phyloP scores from a whole-genome alignment of 2,329 filamentous ascomycete species.

The Calonectria ilicicola region DNA sequence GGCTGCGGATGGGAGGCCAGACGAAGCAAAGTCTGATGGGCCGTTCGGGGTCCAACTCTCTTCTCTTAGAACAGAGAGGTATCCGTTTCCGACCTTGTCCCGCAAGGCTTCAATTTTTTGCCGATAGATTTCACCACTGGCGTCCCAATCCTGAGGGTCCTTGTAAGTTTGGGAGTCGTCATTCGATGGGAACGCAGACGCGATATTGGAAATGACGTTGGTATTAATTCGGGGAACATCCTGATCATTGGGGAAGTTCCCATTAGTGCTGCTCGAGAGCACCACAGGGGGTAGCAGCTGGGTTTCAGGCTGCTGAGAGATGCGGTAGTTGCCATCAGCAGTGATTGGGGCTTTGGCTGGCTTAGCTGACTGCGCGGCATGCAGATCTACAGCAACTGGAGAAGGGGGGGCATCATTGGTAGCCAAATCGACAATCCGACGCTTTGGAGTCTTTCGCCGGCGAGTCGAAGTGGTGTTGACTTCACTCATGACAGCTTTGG shows the following conservation, averaged over 20 bases:
- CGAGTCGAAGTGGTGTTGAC: conserved; percentile 69
- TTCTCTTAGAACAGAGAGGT: conserved; percentile 87
- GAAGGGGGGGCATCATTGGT: conserved; percentile 58
- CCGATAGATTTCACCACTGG: conserved; percentile 82
- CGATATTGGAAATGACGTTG: conserved; percentile 33
- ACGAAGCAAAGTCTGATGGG: conserved; percentile 36
- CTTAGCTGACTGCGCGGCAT: conserved; percentile 32
- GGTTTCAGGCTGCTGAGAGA: conserved; percentile 56
- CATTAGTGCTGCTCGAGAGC: conserved; percentile 49
- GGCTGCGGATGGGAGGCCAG: conserved; percentile 41
- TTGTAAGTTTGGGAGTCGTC: conserved; percentile 49
- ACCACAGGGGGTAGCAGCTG: conserved; percentile 48
- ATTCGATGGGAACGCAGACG: conserved; percentile 30
- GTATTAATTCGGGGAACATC: conserved; percentile 43
- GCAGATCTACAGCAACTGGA: conserved; percentile 45
- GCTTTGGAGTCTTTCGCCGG: conserved; percentile 70
- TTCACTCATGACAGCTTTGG: conserved; percentile 68
- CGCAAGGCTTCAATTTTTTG: conserved; percentile 89
- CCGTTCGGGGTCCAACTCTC: conserved; percentile 67
- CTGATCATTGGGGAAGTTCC: conserved; percentile 37
- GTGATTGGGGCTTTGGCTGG: conserved; percentile 35
- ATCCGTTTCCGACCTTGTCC: conserved; percentile 86
- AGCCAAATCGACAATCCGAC: conserved; percentile 74
- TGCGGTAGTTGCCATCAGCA: conserved; percentile 55
- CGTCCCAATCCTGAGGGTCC: conserved; percentile 70